Evolutionary conservation across 2,329 filamentous ascomycete species (phyloP), one percentile per base, ranked within the genome.

Genomic region (Fusarium concolor): DNA sequence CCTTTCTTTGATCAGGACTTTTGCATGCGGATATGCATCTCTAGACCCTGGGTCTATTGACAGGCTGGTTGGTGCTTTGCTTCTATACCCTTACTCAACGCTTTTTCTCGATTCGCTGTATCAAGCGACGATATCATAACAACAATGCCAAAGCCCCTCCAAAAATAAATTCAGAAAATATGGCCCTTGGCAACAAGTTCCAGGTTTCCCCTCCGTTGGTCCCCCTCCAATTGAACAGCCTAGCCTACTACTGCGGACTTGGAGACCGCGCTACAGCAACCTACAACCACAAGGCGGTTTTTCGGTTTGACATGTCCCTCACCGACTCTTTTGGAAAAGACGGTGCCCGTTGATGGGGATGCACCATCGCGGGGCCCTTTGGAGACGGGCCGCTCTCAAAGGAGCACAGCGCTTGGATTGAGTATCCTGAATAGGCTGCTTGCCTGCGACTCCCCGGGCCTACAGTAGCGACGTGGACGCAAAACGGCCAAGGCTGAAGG

Each of bases 311-410:
- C 44, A 43, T 35, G 42, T 41, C 42, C 20, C 61, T 73, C 71
- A 73, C 71, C 71, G 71, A 73, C 71, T 72, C 66, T 73, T 73
- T 57, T 49, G 33, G 37, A 62, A 68, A 59, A 71, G 56, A 67
- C 52, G 55, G 56, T 62, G 47, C 57, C 43, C 29, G 57, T 68
- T 56, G 57, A 70, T 69, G 55, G 59, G 46, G 39, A 62, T 62
- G 58, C 58, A 62, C 33, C 33, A 54, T 62, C 58, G 59, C 67
- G 69, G 71, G 69, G 59, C 63, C 47, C 50, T 60, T 51, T 67
- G 57, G 52, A 63, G 62, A 67, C 62, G 66, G 56, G 66, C 62
- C 66, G 65, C 65, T 47, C 44, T 56, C 38, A 39, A 49, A 45
- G 41, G 37, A 65, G 51, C 33, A 47, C 35, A 68, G 65, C 46